Base-by-base conservation (phyloP, 1,284 basidiomycete species). In the Tylopilus sp. region DNA sequence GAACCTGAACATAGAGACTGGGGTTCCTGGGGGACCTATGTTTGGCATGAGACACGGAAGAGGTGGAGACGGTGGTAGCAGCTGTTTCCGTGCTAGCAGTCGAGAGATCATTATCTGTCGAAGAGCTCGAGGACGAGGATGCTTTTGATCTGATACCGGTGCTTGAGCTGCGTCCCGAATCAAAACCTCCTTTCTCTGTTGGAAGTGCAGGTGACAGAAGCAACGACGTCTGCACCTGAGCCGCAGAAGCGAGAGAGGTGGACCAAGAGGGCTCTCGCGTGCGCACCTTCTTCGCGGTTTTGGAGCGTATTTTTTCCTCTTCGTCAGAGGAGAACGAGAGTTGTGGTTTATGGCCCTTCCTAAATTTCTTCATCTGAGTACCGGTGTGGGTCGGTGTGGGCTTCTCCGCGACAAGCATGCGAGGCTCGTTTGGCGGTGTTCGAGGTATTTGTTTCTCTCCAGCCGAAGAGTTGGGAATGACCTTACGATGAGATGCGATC, bases 281-380 rank as follows among this genome's bases (percentile, higher is more conserved):
- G 53, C 82, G 78, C 49, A 78, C 72, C 68, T 86, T 86, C 76
- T 90, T 90, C 40, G 77, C 82, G 42, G 76, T 75, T 58, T 75
- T 76, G 50, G 74, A 76, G 39, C 85, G 78, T 39, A 78, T 62
- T 64, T 83, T 84, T 71, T 90, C 87, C 65, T 90, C 88, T 58
- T 90, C 88, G 60, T 90, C 88, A 24, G 85, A 87, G 19, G 86
- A 86, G 19, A 82, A 75, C 43, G 76, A 80, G 11, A 74, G 69
- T 31, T 70, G 66, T 48, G 63, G 68, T 47, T 60, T 60, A 40
- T 72, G 65, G 19, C 63, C 58, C 51, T 72, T 68, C 42, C 65
- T 54, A 28, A 61, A 13, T 52, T 71, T 67, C 61, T 45, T 66
- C 24, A 40, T 45, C 25, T 63, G 46, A 5, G 48, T 36, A 26